Conservation (phyloP, 768 basidiomycete species). For the Sporobolomyces roseus region DNA sequence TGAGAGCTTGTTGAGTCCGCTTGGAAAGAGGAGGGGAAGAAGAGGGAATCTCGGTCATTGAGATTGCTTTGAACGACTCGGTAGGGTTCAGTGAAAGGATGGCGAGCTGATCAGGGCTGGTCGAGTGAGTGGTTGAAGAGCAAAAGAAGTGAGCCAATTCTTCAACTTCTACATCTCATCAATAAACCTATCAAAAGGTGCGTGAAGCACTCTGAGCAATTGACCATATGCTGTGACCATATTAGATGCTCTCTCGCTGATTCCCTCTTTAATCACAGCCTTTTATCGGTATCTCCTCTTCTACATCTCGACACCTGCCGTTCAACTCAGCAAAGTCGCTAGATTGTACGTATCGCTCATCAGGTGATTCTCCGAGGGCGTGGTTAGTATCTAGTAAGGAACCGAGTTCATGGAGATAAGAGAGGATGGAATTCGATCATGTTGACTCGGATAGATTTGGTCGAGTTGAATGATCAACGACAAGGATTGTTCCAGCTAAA, state of each 20-base stretch:
- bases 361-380: background rate
- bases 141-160: background rate
- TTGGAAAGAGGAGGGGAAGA: background rate
- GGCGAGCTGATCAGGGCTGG: background rate
- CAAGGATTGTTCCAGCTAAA: no score
- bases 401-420: background rate
- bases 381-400: background rate
- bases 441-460: conserved; percentile 17
- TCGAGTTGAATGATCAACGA: no score
- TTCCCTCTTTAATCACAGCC: background rate
- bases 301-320: background rate
- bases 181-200: no score
- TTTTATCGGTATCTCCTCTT: background rate
- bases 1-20: background rate
- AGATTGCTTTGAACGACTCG: no score
- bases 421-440: background rate
- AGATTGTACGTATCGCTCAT: background rate
- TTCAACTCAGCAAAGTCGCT: conserved; percentile 15
- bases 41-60: background rate
- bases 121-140: background rate
- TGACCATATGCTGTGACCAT: no score
- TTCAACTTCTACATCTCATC: background rate
- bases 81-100: background rate
- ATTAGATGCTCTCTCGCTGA: background rate
- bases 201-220: no score